A percentile compares a stretch with the other conserved stretches of the same genome.
Conservation (phyloP, 2,329 filamentous ascomycete species). For the Cadophora malorum region DNA sequence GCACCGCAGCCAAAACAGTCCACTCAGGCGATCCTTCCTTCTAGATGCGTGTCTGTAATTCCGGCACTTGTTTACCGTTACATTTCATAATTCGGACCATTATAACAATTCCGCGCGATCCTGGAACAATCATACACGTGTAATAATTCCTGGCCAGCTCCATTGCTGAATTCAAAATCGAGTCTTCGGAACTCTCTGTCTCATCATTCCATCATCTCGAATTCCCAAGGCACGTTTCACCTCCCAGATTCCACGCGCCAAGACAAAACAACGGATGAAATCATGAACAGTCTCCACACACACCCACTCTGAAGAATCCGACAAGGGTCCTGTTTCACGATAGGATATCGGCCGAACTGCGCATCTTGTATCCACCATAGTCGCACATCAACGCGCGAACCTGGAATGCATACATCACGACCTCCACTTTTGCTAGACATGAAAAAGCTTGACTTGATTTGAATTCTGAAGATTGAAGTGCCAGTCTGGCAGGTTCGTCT, state of each 20-base stretch:
- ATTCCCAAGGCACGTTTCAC: not conserved
- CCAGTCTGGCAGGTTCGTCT: not conserved
- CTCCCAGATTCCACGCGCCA: not conserved
- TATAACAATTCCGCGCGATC: not conserved
- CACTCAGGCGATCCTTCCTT: not conserved
- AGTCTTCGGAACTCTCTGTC: not conserved
- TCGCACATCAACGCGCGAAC: not conserved
- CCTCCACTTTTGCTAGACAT: not conserved
- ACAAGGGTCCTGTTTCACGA: not conserved
- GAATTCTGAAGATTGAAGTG: not conserved
- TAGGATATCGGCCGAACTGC: slow-evolving; percentile 1
- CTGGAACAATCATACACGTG: not conserved
- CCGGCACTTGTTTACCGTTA: not conserved
- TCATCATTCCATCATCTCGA: not conserved
- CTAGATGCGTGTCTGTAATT: slow-evolving; percentile 13
- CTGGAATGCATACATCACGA: not conserved
- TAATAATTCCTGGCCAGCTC: not conserved
- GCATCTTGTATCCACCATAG: not conserved
- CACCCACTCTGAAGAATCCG: too few relatives aligned
- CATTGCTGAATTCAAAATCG: not conserved
- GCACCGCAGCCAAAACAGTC: not conserved
- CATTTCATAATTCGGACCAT: not conserved
- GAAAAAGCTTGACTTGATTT: not conserved
- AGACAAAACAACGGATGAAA: slow-evolving; percentile 5
- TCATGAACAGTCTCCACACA: not conserved